Conservation (phyloP, 2,329 filamentous ascomycete genomes). For the Dothiorella sarmentorum region DNA sequence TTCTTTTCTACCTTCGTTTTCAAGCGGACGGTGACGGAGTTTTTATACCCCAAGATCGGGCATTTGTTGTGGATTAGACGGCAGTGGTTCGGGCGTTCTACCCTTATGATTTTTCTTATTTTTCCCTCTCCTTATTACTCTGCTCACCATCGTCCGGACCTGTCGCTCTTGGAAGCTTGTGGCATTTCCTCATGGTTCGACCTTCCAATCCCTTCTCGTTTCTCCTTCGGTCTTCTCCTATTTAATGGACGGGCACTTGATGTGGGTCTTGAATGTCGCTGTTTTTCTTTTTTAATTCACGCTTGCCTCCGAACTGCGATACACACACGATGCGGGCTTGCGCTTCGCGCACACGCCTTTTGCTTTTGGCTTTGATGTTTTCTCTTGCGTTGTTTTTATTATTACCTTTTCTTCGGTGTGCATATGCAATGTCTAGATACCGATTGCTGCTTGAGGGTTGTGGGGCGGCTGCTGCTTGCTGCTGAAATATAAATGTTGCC, state of each 20-base stretch:
- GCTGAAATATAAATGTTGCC: background rate
- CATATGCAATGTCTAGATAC: slow-evolving; percentile 5
- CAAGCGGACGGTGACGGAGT: slow-evolving; percentile 3
- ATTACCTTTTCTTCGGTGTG: background rate
- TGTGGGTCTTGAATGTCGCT: background rate
- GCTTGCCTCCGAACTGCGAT: background rate
- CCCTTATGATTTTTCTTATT: background rate
- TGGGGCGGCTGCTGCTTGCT: background rate
- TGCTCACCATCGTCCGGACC: background rate
- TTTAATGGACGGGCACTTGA: background rate
- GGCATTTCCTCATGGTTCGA: background rate
- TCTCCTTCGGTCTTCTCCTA: background rate
- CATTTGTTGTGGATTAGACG: slow-evolving; percentile 6
- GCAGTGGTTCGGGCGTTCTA: background rate
- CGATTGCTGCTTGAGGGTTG: background rate
- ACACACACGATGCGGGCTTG: background rate
- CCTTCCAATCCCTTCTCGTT: background rate
- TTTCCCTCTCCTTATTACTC: background rate
- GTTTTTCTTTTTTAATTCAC: background rate
- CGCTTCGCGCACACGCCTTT: background rate
- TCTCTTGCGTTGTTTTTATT: background rate
- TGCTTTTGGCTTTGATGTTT: background rate
- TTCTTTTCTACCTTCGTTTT: slow-evolving; percentile 3
- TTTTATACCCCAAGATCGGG: slow-evolving; percentile 10
- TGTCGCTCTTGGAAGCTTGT: background rate